phyloP scores from a whole-genome alignment of 192 early-diverging fungal genomes.

The Borealophlyctis nickersoniae region DNA sequence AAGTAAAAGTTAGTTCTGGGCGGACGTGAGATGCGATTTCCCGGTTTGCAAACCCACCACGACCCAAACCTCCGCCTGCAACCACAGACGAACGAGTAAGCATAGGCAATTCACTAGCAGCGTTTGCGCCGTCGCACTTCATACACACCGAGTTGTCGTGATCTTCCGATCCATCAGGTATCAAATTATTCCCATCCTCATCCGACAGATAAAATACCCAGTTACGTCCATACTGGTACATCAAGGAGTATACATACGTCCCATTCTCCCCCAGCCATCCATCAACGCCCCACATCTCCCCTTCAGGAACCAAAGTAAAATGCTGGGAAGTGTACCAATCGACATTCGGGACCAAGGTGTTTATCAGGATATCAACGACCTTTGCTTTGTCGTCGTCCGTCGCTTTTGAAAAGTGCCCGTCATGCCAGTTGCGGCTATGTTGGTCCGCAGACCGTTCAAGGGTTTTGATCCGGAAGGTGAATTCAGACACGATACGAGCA shows the following conservation, averaged over 20 bases:
- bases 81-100: no score
- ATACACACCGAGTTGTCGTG: no score
- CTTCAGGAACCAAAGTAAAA: slow-evolving; percentile 13
- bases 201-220: slow-evolving; percentile 1
- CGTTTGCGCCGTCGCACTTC: no score
- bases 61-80: neutral
- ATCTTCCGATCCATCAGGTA: no score
- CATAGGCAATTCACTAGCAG: no score
- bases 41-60: neutral
- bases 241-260: neutral
- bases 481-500: no score
- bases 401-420: neutral
- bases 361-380: no score
- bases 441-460: neutral
- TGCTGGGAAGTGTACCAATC: slow-evolving; percentile 4
- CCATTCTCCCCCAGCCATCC: neutral
- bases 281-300: slow-evolving; percentile 8
- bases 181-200: no score
- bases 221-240: neutral
- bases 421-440: slow-evolving; percentile 14
- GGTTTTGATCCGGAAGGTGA: neutral
- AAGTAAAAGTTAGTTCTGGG: no score
- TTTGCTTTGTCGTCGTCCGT: slow-evolving; percentile 1
- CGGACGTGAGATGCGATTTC: neutral
- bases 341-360: slow-evolving; percentile 2